Evolutionary conservation across 176 grass and related monocot species (phyloP).

Genomic region (Avena atlantica): DNA sequence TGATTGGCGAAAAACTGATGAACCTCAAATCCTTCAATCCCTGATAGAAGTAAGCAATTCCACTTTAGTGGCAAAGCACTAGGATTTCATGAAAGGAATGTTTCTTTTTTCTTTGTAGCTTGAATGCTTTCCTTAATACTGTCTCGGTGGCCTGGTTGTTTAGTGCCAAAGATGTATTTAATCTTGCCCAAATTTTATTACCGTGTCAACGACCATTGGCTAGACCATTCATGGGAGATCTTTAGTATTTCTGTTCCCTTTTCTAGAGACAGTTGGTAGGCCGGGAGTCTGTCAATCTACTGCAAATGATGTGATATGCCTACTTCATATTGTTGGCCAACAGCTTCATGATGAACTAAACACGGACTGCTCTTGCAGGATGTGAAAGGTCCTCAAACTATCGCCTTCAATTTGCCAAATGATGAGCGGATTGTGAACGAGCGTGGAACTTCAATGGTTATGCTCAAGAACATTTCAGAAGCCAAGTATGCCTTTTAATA

Average conservation of each 20-base stretch:
- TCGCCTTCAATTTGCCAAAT: constrained; percentile 99
- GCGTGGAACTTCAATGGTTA: constrained; percentile 95
- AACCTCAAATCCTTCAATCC: constrained; percentile 11
- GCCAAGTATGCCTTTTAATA: constrained; percentile 70
- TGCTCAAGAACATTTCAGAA: constrained; percentile 98
- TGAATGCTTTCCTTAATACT: constrained; percentile 5
- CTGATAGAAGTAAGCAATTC: not conserved
- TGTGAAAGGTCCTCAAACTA: constrained; percentile 95
- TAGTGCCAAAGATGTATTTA: not conserved
- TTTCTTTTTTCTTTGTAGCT: constrained; percentile 1
- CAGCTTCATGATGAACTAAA: constrained; percentile 32
- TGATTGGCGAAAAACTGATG: not conserved
- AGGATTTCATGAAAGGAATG: constrained; percentile 30
- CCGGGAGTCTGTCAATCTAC: not conserved
- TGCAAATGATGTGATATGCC: constrained; percentile 11
- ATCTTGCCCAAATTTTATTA: constrained; percentile 6
- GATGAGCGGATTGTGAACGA: constrained; percentile 95
- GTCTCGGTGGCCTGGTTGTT: constrained; percentile 17
- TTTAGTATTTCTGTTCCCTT: not conserved
- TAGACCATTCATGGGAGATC: constrained; percentile 15
- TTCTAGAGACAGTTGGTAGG: constrained; percentile 7
- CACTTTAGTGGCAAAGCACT: not conserved
- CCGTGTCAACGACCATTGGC: not conserved
- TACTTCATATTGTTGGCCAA: constrained; percentile 1
- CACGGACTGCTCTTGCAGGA: constrained; percentile 61